phyloP scores from a whole-genome alignment of 129 eudicot genomes.

The Helianthus annuus region DNA sequence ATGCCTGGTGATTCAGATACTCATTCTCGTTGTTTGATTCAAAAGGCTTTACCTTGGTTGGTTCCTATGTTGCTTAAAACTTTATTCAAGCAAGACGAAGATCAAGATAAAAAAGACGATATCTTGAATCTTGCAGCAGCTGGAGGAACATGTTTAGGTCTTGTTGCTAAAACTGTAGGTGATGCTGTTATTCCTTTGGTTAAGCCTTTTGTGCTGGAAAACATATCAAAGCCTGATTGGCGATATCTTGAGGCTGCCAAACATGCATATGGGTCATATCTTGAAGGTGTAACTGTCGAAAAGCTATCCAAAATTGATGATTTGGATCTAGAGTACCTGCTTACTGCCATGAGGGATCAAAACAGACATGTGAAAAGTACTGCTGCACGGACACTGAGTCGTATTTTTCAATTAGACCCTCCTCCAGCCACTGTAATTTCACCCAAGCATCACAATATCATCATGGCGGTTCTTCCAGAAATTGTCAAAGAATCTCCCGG shows the following conservation, averaged over 20 bases:
- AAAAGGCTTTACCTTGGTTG: too few relatives aligned
- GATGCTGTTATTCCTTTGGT: constrained; percentile 90
- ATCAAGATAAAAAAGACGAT: too few relatives aligned
- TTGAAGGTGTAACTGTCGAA: constrained; percentile 66
- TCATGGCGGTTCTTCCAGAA: constrained; percentile 65
- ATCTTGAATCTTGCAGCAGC: constrained; percentile 83
- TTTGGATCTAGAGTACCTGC: constrained; percentile 80
- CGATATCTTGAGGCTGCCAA: constrained; percentile 87
- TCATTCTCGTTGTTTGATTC: too few relatives aligned
- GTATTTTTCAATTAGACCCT: constrained; percentile 25
- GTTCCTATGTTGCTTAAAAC: too few relatives aligned
- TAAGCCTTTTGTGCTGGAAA: constrained; percentile 76
- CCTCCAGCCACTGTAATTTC: too few relatives aligned
- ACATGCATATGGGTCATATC: constrained; percentile 83
- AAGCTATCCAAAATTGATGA: constrained; percentile 7
- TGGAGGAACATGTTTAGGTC: constrained; percentile 93
- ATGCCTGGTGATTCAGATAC: too few relatives aligned
- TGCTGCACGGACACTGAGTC: constrained; percentile 47
- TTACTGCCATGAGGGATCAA: constrained; percentile 75
- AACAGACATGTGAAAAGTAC: constrained; percentile 90
- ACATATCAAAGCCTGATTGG: constrained; percentile 78
- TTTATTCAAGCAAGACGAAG: too few relatives aligned
- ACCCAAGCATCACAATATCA: too few relatives aligned
- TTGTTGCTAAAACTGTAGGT: constrained; percentile 88
- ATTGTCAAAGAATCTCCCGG: constrained; percentile 83